These are phyloP conservation scores for Coemansia sp. DNA, from an alignment of 192 early-diverging fungal species.

Conservation along the genomic window DNA sequence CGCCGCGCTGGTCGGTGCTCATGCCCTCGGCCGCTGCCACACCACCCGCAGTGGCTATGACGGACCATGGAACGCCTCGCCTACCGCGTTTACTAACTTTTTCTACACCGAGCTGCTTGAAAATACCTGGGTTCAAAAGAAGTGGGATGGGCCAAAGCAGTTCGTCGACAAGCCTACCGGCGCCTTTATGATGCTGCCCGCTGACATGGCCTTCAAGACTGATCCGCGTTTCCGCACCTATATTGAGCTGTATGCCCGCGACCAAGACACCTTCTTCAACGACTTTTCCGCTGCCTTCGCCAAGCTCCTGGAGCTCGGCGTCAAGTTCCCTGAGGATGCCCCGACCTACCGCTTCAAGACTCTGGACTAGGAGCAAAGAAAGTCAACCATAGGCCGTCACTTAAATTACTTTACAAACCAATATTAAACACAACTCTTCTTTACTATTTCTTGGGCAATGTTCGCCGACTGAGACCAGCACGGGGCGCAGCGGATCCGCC, in stretches of 20 bases:
- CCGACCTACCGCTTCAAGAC: constrained; percentile 70
- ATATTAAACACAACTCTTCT: background rate
- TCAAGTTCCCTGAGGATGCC: constrained; percentile 68
- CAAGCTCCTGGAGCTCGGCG: constrained; percentile 90
- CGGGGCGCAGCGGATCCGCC: constrained; percentile 33
- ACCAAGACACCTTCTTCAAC: constrained; percentile 82
- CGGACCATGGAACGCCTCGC: constrained; percentile 89
- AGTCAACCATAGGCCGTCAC: background rate
- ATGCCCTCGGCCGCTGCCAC: constrained; percentile 81
- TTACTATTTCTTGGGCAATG: constrained; percentile 12
- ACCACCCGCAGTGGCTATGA: constrained; percentile 74
- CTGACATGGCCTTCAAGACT: constrained; percentile 66
- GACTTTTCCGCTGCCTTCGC: constrained; percentile 86
- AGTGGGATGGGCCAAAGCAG: constrained; percentile 85
- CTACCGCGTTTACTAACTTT: constrained; percentile 88
- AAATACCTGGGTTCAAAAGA: constrained; percentile 81
- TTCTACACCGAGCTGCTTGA: constrained; percentile 80
- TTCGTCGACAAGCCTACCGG: constrained; percentile 79
- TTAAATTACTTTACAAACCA: background rate
- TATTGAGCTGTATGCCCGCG: constrained; percentile 87
- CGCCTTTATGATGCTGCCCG: constrained; percentile 71
- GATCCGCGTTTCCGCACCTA: constrained; percentile 74
- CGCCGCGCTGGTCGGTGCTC: constrained; percentile 77
- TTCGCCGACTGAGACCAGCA: constrained; percentile 37
- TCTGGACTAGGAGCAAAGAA: constrained; percentile 29